These are phyloP conservation scores for Raffaelea albimanens DNA, from an alignment of 2,329 filamentous ascomycete genomes.

Conservation along the genomic window DNA sequence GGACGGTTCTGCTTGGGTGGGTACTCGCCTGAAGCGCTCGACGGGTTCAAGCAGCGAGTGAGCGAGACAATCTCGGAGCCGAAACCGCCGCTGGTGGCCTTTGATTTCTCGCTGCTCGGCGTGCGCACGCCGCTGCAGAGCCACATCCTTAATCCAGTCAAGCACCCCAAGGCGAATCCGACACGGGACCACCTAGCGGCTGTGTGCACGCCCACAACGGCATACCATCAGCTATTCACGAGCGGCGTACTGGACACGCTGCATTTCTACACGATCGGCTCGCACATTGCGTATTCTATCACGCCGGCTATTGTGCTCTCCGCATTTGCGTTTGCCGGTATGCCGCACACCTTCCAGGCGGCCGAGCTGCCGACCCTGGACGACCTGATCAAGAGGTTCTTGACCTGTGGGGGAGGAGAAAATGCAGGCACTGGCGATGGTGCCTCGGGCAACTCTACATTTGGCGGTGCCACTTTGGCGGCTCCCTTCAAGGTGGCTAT, in stretches of 20 bases:
- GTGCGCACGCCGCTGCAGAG: slow-evolving; percentile 28
- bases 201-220: slow-evolving; percentile 45
- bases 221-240: slow-evolving; percentile 50
- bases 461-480: slow-evolving; percentile 59
- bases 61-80: slow-evolving; percentile 30
- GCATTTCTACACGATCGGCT: slow-evolving; percentile 60
- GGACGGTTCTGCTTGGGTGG: slow-evolving; percentile 48
- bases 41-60: slow-evolving; percentile 41
- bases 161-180: slow-evolving; percentile 32
- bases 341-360: slow-evolving; percentile 56
- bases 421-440: too few relatives aligned
- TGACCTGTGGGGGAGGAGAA: slow-evolving; percentile 32
- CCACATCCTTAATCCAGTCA: slow-evolving; percentile 44
- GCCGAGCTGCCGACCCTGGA: slow-evolving; percentile 51
- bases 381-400: slow-evolving; percentile 49
- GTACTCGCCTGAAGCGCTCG: slow-evolving; percentile 24
- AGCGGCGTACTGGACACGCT: slow-evolving; percentile 54
- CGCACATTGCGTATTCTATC: slow-evolving; percentile 58
- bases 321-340: slow-evolving; percentile 55
- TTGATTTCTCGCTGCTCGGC: slow-evolving; percentile 35
- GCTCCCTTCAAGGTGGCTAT: slow-evolving; percentile 64
- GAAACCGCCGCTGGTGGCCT: slow-evolving; percentile 38
- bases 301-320: slow-evolving; percentile 66
- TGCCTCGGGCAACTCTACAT: slow-evolving; percentile 30
- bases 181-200: slow-evolving; percentile 33